Evolutionary conservation across 345 rosid genomes (phyloP).

Genomic region (Salix exigua): DNA sequence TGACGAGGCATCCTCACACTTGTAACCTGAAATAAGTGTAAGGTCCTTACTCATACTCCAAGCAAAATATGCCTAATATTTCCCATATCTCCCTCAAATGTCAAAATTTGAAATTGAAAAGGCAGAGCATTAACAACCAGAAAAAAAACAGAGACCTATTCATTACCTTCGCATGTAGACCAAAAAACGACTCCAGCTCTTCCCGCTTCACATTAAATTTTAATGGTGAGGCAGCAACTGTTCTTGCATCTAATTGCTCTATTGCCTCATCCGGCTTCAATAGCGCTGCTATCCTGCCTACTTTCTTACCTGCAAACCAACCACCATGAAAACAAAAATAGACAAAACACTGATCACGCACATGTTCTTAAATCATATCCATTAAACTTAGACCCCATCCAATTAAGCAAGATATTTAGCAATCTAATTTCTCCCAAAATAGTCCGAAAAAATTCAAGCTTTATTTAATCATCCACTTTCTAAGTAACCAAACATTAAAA

Average conservation of each 20-base stretch:
- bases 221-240: slow-evolving; percentile 73
- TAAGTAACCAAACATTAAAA: not conserved
- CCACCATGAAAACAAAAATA: not conserved
- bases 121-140: not conserved
- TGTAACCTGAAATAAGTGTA: slow-evolving; percentile 47
- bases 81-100: not conserved
- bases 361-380: not conserved
- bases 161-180: slow-evolving; percentile 63
- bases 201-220: slow-evolving; percentile 60
- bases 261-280: slow-evolving; percentile 61
- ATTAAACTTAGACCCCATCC: not conserved
- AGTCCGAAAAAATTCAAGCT: not conserved
- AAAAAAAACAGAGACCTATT: not conserved
- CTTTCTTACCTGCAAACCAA: slow-evolving; percentile 53
- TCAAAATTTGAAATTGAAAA: not conserved
- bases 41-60: slow-evolving; percentile 8
- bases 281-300: slow-evolving; percentile 66
- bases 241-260: slow-evolving; percentile 68
- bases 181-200: slow-evolving; percentile 63
- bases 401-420: not conserved
- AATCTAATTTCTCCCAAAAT: not conserved
- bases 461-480: not conserved
- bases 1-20: slow-evolving; percentile 93
- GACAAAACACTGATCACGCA: not conserved
- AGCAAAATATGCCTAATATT: not conserved